phyloP scores from a whole-genome alignment of 176 grass and related monocot genomes.

The sorghum (Sorghum bicolor) region DNA sequence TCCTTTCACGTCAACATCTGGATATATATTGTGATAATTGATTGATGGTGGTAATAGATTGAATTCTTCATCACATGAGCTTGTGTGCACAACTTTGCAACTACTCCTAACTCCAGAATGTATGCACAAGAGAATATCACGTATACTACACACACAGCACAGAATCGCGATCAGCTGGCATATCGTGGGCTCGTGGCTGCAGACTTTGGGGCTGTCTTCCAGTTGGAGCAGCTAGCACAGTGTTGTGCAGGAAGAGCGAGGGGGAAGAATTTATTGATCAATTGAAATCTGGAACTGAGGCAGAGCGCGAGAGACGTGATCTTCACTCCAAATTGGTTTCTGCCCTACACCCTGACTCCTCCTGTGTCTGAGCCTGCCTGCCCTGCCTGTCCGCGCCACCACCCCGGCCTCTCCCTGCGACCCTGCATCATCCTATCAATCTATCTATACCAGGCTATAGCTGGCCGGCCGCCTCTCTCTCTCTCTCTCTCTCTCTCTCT shows the following conservation, averaged over 20 bases:
- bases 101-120: no score
- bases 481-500: background rate
- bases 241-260: background rate
- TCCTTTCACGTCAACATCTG: no score
- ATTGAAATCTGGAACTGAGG: slow-evolving; percentile 24
- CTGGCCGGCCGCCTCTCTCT: background rate
- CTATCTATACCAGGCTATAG: slow-evolving; percentile 6
- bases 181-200: background rate
- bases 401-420: background rate
- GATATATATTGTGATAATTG: background rate
- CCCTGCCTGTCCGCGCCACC: slow-evolving; percentile 11
- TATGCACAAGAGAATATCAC: background rate
- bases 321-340: slow-evolving; percentile 15
- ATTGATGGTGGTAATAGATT: background rate
- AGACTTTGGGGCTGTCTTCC: slow-evolving; percentile 5
- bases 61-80: background rate
- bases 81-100: slow-evolving; percentile 1
- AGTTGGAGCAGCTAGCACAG: background rate
- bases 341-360: slow-evolving; percentile 39
- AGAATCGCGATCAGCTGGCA: slow-evolving; percentile 37
- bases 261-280: slow-evolving; percentile 36
- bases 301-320: slow-evolving; percentile 20
- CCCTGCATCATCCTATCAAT: slow-evolving; percentile 48
- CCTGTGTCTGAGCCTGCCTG: slow-evolving; percentile 22
- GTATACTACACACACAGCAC: background rate